Percentiles rank a stretch among this genome's conserved stretches.
phyloP scores from a whole-genome alignment of 495 filamentous ascomycete genomes.

The Saxispiralis lemnorum region DNA sequence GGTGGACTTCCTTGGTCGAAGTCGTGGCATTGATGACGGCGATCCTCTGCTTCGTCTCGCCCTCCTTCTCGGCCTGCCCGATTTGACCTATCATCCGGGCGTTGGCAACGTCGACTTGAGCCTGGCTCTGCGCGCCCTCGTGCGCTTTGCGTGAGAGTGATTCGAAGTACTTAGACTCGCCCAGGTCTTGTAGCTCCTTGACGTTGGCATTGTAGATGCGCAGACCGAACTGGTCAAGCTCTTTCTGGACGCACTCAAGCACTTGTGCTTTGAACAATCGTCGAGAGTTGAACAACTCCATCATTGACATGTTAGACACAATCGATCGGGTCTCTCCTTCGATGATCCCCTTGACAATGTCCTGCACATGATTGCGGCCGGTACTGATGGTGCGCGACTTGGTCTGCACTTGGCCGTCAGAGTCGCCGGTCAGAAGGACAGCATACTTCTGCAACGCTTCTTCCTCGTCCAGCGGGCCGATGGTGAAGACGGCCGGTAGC shows the following conservation, averaged over 20 bases:
- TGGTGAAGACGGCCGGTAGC: conserved; percentile 68
- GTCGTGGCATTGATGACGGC: conserved; percentile 68
- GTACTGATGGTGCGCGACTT: conserved; percentile 19
- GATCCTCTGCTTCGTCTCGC: conserved; percentile 60
- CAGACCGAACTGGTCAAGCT: conserved; percentile 23
- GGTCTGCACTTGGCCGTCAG: conserved; percentile 25
- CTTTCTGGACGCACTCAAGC: conserved; percentile 57
- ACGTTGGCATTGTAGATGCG: conserved; percentile 59
- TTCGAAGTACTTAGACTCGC: conserved; percentile 59
- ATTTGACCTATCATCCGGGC: conserved; percentile 62
- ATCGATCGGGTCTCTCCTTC: conserved; percentile 68
- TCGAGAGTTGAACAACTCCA: conserved; percentile 69
- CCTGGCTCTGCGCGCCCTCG: conserved; percentile 66
- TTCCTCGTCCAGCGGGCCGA: conserved; percentile 52
- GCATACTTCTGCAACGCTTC: conserved; percentile 60
- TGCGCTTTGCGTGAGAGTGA: conserved; percentile 64
- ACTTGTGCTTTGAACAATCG: conserved; percentile 63
- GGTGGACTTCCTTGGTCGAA: conserved; percentile 64
- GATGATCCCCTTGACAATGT: conserved; percentile 77
- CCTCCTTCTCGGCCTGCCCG: conserved; percentile 59
- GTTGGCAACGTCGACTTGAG: conserved; percentile 61
- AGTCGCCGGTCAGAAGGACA: conserved; percentile 47
- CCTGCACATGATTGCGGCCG: conserved; percentile 50
- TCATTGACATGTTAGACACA: conserved; percentile 69
- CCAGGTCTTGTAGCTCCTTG: conserved; percentile 67